Conservation (phyloP, 495 filamentous ascomycete genomes). For the Xylaria palmicola region DNA sequence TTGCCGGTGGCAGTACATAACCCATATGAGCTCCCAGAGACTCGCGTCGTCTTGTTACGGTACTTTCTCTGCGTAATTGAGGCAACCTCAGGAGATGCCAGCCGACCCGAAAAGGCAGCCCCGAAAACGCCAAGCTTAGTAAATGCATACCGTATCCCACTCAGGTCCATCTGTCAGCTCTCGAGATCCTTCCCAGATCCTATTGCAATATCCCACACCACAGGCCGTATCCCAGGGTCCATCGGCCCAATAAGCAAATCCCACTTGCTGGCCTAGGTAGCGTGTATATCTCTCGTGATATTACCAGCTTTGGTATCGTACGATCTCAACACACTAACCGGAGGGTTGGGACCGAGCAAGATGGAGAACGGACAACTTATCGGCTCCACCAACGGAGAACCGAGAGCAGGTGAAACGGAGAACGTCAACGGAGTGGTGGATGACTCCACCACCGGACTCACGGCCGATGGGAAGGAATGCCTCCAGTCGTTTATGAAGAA, state of each 20-base stretch:
- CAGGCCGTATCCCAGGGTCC: not conserved
- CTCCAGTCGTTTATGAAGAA: not conserved
- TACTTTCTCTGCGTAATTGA: not conserved
- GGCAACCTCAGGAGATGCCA: not conserved
- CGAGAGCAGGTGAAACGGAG: not conserved
- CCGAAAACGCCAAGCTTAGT: slow-evolving; percentile 1
- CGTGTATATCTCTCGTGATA: not conserved
- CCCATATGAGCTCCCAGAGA: not conserved
- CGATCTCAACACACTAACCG: not conserved
- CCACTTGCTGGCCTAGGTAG: not conserved
- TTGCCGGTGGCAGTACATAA: not conserved
- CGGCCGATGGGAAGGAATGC: not conserved
- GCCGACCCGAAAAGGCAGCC: not conserved
- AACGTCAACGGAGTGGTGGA: slow-evolving; percentile 3
- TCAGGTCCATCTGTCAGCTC: not conserved
- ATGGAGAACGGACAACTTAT: slow-evolving; percentile 2
- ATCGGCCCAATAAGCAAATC: not conserved
- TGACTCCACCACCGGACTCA: not conserved
- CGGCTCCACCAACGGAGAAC: not conserved
- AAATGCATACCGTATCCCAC: not conserved
- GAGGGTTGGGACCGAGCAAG: not conserved
- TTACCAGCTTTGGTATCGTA: not conserved
- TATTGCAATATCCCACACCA: not conserved
- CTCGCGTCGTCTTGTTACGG: not conserved
- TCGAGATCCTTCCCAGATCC: not conserved